phyloP scores from a whole-genome alignment of 495 filamentous ascomycete genomes.

The Penicillium alfredii region DNA sequence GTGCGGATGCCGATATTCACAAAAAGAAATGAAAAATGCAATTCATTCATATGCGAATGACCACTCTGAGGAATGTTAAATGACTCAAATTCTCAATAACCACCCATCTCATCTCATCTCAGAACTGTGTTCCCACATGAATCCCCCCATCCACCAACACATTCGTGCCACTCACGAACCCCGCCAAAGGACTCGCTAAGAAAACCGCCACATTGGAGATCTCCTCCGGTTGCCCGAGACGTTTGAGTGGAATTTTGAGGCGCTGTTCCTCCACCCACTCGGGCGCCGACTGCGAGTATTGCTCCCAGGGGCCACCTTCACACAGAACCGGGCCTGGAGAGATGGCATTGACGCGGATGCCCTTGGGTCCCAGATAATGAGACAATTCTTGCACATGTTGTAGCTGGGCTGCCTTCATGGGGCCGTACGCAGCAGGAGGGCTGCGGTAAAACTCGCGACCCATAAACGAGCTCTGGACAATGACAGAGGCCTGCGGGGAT shows the following conservation, averaged over 20 bases:
- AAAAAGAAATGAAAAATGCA: too few relatives aligned
- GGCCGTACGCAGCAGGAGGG: conserved; percentile 5
- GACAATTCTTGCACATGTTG: conserved; percentile 8
- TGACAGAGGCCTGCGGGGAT: too few relatives aligned
- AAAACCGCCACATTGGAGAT: conserved; percentile 9
- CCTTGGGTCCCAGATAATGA: conserved; percentile 4
- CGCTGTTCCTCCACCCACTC: conserved; percentile 13
- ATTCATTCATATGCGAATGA: too few relatives aligned
- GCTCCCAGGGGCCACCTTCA: conserved; percentile 8
- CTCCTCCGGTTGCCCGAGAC: conserved; percentile 5
- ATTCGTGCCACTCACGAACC: conserved; percentile 4
- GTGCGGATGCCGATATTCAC: too few relatives aligned
- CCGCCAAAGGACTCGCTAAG: conserved; percentile 8
- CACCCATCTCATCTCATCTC: too few relatives aligned
- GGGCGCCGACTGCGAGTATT: not conserved
- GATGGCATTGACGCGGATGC: conserved; percentile 2
- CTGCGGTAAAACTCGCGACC: conserved; percentile 10
- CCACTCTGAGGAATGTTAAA: too few relatives aligned
- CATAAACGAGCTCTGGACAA: conserved; percentile 10
- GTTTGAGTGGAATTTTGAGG: conserved; percentile 7
- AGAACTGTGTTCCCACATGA: conserved; percentile 8
- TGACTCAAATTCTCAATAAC: too few relatives aligned
- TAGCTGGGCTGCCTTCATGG: conserved; percentile 7
- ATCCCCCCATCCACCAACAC: conserved; percentile 8
- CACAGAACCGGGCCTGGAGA: conserved; percentile 2